Conservation (phyloP, 2,329 filamentous ascomycete genomes). For the Trichoderma harzianum region DNA sequence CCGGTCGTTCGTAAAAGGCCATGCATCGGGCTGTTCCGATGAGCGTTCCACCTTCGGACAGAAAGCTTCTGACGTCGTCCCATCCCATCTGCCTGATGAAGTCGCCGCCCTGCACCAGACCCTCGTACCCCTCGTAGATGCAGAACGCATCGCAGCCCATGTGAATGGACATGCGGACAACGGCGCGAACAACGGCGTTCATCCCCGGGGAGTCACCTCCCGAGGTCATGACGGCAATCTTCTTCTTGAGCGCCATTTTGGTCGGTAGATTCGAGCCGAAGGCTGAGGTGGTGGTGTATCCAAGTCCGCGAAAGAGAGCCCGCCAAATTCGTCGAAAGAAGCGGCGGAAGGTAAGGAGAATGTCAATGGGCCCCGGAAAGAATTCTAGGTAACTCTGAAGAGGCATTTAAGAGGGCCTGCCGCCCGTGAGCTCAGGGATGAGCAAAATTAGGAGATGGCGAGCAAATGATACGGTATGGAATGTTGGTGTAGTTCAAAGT, state of each 20-base stretch:
- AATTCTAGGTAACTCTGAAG: slow-evolving; percentile 26
- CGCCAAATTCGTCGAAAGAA: slow-evolving; percentile 29
- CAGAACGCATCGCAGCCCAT: slow-evolving; percentile 76
- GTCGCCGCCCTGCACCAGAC: slow-evolving; percentile 82
- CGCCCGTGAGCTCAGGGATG: slow-evolving; percentile 9
- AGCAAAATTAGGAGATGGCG: slow-evolving; percentile 9
- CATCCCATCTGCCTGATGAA: slow-evolving; percentile 85
- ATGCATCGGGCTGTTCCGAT: slow-evolving; percentile 94
- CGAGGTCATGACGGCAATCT: slow-evolving; percentile 89
- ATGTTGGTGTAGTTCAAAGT: slow-evolving; percentile 9
- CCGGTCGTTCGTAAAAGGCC: slow-evolving; percentile 84
- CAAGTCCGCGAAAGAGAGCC: slow-evolving; percentile 21
- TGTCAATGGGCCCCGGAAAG: slow-evolving; percentile 31
- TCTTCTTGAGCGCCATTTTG: slow-evolving; percentile 52
- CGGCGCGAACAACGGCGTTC: slow-evolving; percentile 86
- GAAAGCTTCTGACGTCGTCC: slow-evolving; percentile 91
- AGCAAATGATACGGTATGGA: not conserved
- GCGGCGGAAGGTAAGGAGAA: slow-evolving; percentile 29
- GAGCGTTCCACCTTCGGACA: slow-evolving; percentile 89
- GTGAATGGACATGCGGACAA: slow-evolving; percentile 88
- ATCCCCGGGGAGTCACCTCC: slow-evolving; percentile 93
- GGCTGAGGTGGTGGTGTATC: slow-evolving; percentile 4
- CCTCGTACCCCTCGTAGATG: slow-evolving; percentile 93
- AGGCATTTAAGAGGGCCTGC: slow-evolving; percentile 26
- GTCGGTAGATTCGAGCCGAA: slow-evolving; percentile 21